Percentiles rank a stretch among this genome's conserved stretches.
Conservation (phyloP, 805 yeast genomes). For the Yarrowia osloensis region DNA sequence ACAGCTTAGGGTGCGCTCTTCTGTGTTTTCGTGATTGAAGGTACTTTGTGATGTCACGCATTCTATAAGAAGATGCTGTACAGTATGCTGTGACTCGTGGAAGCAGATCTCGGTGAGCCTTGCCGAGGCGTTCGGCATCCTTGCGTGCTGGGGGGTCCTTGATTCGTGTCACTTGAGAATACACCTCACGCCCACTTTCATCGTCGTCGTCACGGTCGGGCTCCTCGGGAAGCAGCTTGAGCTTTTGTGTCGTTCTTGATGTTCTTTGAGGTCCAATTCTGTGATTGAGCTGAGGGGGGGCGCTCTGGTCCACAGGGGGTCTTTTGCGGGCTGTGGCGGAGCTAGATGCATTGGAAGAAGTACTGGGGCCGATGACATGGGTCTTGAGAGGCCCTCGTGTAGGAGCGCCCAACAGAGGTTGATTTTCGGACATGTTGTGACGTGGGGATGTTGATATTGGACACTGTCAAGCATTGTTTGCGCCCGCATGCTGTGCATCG, state of each 20-base stretch:
- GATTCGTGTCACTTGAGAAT: conserved; percentile 80
- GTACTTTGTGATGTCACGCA: conserved; percentile 87
- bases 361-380: not conserved
- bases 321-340: conserved; percentile 11
- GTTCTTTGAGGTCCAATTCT: conserved; percentile 59
- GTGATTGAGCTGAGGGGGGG: conserved; percentile 23
- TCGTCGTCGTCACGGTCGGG: conserved; percentile 35
- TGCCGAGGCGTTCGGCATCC: conserved; percentile 92
- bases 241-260: conserved; percentile 82
- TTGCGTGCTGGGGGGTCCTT: conserved; percentile 86
- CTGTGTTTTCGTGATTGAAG: conserved; percentile 65
- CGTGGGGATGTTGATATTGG: not conserved
- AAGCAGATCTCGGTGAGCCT: conserved; percentile 74
- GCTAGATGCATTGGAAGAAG: not conserved
- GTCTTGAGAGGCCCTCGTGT: conserved; percentile 21
- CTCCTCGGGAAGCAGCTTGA: conserved; percentile 78
- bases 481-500: conserved; percentile 6
- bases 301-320: conserved; percentile 31
- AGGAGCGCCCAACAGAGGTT: conserved; percentile 13
- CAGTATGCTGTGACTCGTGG: conserved; percentile 97
- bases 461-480: conserved; percentile 1
- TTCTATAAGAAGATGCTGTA: conserved; percentile 87
- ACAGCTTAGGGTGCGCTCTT: conserved; percentile 75
- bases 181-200: conserved; percentile 56
- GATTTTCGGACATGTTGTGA: conserved; percentile 22